Evolutionary conservation across 306 rosid species (phyloP).

Genomic region (Begonia fuchsioides): DNA sequence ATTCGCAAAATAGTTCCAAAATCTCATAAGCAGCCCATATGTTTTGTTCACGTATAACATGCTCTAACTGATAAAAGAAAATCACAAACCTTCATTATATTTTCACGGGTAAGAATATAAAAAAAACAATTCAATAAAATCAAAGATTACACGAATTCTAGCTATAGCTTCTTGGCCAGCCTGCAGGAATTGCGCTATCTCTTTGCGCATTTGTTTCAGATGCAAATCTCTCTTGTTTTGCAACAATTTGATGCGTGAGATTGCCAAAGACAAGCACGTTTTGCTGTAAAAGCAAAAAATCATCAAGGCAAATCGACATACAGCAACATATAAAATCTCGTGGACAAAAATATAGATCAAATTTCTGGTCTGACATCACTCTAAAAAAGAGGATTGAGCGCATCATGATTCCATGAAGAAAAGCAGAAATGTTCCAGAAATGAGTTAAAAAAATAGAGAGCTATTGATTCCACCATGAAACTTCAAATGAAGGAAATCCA

Average conservation of each 20-base stretch:
- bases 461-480: too few relatives aligned
- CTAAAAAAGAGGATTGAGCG: too few relatives aligned
- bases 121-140: slow-evolving; percentile 5
- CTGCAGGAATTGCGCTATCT: slow-evolving; percentile 83
- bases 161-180: slow-evolving; percentile 95
- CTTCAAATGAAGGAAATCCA: too few relatives aligned
- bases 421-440: neutral
- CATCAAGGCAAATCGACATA: too few relatives aligned
- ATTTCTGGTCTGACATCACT: too few relatives aligned
- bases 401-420: too few relatives aligned
- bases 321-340: too few relatives aligned
- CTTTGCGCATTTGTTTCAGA: slow-evolving; percentile 83
- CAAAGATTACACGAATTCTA: slow-evolving; percentile 62
- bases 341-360: too few relatives aligned
- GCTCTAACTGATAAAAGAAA: slow-evolving; percentile 57
- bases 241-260: slow-evolving; percentile 84
- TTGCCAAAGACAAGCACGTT: slow-evolving; percentile 68
- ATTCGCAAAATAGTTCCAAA: slow-evolving; percentile 90
- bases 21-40: slow-evolving; percentile 88
- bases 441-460: neutral
- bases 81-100: neutral
- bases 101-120: neutral
- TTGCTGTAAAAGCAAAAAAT: slow-evolving; percentile 38
- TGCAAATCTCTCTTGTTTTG: slow-evolving; percentile 92
- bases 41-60: slow-evolving; percentile 86